These are phyloP conservation scores for Xylariaceae sp. DNA, from an alignment of 2,329 filamentous ascomycete species.

Conservation along the genomic window DNA sequence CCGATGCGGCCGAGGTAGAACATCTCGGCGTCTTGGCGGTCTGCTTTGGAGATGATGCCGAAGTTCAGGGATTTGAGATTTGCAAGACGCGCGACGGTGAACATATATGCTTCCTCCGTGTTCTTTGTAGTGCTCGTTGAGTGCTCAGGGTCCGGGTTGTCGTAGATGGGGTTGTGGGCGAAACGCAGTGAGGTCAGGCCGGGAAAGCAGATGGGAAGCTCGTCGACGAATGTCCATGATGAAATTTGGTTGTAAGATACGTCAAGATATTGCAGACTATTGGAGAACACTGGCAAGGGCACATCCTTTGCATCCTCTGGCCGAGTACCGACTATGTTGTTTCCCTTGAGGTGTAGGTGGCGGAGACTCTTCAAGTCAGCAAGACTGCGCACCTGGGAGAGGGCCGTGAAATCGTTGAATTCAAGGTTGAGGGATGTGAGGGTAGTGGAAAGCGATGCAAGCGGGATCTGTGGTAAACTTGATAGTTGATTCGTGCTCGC, in stretches of 20 bases:
- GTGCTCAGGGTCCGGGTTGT: constrained; percentile 40
- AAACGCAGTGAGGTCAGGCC: constrained; percentile 70
- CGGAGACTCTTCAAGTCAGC: constrained; percentile 46
- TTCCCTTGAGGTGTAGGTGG: constrained; percentile 69
- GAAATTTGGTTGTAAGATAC: constrained; percentile 66
- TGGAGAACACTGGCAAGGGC: constrained; percentile 45
- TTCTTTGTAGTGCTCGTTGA: constrained; percentile 29
- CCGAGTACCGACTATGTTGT: constrained; percentile 53
- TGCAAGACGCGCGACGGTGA: constrained; percentile 71
- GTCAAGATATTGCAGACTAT: constrained; percentile 59
- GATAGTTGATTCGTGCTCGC: constrained; percentile 56
- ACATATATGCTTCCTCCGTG: constrained; percentile 81
- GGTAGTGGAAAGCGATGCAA: constrained; percentile 41
- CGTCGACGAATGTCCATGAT: constrained; percentile 69
- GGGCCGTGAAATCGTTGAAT: constrained; percentile 60
- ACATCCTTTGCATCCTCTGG: constrained; percentile 21
- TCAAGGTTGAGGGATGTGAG: constrained; percentile 64
- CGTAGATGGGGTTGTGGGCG: constrained; percentile 80
- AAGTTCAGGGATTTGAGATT: constrained; percentile 68
- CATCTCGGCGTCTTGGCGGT: constrained; percentile 82
- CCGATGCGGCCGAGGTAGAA: constrained; percentile 87
- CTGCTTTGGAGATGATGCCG: constrained; percentile 62
- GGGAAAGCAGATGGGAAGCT: constrained; percentile 63
- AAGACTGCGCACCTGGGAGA: constrained; percentile 55
- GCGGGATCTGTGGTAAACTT: constrained; percentile 41